These are phyloP conservation scores for Oxyria digyna DNA, from an alignment of 148 eudicot genomes.

Conservation along the genomic window DNA sequence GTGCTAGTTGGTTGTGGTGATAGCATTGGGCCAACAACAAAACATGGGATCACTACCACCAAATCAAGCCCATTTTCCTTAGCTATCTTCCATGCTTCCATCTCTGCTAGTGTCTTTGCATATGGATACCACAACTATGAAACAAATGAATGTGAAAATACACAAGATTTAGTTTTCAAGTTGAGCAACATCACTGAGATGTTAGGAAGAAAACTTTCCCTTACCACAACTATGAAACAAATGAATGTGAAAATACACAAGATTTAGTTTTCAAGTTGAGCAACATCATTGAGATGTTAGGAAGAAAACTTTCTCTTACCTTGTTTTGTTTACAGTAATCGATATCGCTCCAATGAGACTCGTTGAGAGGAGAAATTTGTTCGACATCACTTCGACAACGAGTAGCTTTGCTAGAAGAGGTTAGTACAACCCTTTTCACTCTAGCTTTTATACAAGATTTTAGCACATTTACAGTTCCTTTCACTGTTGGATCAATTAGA, in stretches of 20 bases:
- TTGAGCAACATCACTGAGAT: too few relatives aligned
- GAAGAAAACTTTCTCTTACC: slow-evolving; percentile 31
- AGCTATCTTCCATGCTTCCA: slow-evolving; percentile 68
- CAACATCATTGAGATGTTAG: too few relatives aligned
- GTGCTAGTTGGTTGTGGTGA: slow-evolving; percentile 86
- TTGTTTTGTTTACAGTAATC: slow-evolving; percentile 60
- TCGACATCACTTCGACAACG: slow-evolving; percentile 51
- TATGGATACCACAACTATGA: slow-evolving; percentile 83
- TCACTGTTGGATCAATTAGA: slow-evolving; percentile 60
- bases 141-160: background rate
- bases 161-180: too few relatives aligned
- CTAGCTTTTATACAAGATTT: slow-evolving; percentile 40
- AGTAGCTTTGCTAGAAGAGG: slow-evolving; percentile 82
- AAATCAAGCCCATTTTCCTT: slow-evolving; percentile 58
- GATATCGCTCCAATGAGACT: slow-evolving; percentile 86
- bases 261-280: too few relatives aligned
- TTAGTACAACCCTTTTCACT: slow-evolving; percentile 61
- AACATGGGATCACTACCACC: slow-evolving; percentile 82
- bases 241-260: background rate
- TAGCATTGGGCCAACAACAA: slow-evolving; percentile 66
- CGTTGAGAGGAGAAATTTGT: slow-evolving; percentile 50
- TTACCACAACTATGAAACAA: too few relatives aligned
- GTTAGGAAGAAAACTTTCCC: too few relatives aligned
- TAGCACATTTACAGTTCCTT: slow-evolving; percentile 66
- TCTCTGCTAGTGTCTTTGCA: slow-evolving; percentile 79